Conservation (phyloP, 139 green algal species). For the Spirogloea muscicola region DNA sequence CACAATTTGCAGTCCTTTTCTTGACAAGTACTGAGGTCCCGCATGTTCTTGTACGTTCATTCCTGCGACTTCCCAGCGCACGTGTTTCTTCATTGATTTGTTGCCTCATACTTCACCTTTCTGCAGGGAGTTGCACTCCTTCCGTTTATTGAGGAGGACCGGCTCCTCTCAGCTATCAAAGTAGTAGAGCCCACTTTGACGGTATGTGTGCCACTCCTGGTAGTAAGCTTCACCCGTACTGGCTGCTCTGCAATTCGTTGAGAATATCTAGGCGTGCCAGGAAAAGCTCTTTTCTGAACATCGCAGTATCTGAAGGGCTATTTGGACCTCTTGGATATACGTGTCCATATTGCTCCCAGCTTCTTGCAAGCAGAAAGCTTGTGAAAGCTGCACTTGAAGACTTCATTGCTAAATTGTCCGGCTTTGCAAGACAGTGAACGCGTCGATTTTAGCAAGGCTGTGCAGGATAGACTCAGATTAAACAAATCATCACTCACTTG, state of each 20-base stretch:
- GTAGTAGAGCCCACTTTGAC: conserved; percentile 50
- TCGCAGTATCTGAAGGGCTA: too few relatives aligned
- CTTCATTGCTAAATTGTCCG: neutral
- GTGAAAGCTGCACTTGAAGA: neutral
- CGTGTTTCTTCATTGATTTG: too few relatives aligned
- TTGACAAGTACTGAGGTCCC: too few relatives aligned
- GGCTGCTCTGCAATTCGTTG: neutral
- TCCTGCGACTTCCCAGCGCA: too few relatives aligned
- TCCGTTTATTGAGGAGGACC: conserved; percentile 92
- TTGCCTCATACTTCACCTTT: too few relatives aligned
- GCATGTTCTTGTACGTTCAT: too few relatives aligned
- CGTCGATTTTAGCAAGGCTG: neutral
- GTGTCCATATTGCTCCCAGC: too few relatives aligned
- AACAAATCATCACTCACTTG: conserved; percentile 4
- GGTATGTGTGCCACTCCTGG: neutral
- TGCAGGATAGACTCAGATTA: neutral
- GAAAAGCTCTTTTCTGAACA: neutral
- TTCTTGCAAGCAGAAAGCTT: too few relatives aligned
- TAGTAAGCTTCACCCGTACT: neutral
- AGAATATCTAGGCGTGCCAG: neutral
- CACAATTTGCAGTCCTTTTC: too few relatives aligned
- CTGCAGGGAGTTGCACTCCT: conserved; percentile 94
- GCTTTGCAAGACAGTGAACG: neutral
- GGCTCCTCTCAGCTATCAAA: conserved; percentile 61
- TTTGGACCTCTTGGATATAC: too few relatives aligned